Evolutionary conservation across 495 filamentous ascomycete species (phyloP).

Genomic region (Cercophora scortea): DNA sequence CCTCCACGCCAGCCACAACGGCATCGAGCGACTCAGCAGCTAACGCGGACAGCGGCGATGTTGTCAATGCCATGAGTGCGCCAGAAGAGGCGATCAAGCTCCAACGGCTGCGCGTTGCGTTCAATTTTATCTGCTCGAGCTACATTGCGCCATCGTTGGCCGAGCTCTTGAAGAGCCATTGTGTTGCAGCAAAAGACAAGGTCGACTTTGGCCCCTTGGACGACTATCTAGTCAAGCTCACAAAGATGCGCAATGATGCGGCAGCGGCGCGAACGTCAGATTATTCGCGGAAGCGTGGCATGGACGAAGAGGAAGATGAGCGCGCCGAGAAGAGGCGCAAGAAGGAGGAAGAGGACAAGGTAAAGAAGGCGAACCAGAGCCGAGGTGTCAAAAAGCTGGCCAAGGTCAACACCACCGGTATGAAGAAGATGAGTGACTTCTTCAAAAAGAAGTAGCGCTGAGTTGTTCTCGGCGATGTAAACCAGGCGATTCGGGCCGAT

Average conservation of each 20-base stretch:
- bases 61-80: conserved; percentile 38
- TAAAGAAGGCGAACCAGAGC: conserved; percentile 61
- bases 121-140: conserved; percentile 66
- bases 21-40: conserved; percentile 14
- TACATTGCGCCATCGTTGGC: conserved; percentile 56
- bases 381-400: conserved; percentile 67
- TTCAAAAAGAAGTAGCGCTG: conserved; percentile 60
- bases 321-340: conserved; percentile 72
- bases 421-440: conserved; percentile 96
- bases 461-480: background rate
- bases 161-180: conserved; percentile 36
- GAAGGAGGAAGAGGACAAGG: conserved; percentile 54
- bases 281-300: conserved; percentile 62
- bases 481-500: background rate
- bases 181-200: conserved; percentile 27
- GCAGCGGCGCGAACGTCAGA: conserved; percentile 60
- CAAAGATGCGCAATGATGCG: conserved; percentile 59
- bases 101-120: conserved; percentile 64
- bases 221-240: conserved; percentile 55
- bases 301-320: conserved; percentile 67
- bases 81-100: conserved; percentile 48
- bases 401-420: conserved; percentile 83
- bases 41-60: conserved; percentile 14
- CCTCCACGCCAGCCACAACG: conserved; percentile 38
- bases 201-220: conserved; percentile 66